phyloP scores from a whole-genome alignment of 83 land plant species.

The Diphasiastrum complanatum region DNA sequence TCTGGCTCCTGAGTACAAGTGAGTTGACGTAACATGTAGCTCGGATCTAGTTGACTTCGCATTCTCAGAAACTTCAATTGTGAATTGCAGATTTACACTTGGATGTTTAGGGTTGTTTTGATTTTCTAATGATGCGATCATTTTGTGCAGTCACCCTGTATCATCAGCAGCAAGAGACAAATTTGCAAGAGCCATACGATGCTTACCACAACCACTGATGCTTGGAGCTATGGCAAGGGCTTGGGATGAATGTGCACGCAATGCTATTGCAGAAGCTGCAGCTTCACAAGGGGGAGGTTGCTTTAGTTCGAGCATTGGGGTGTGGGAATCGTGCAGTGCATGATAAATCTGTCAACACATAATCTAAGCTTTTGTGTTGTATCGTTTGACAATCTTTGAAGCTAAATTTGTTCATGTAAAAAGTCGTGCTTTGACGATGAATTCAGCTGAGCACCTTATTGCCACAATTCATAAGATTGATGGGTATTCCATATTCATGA shows the following conservation, averaged over 20 bases:
- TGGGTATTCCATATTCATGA: too few relatives aligned
- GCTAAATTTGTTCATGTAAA: too few relatives aligned
- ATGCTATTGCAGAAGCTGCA: slow-evolving; percentile 25
- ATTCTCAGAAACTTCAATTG: too few relatives aligned
- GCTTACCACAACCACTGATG: slow-evolving; percentile 24
- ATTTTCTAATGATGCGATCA: not conserved
- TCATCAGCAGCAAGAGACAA: slow-evolving; percentile 13
- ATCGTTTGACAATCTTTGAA: too few relatives aligned
- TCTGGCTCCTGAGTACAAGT: slow-evolving; percentile 14
- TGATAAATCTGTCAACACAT: too few relatives aligned
- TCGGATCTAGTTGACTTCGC: too few relatives aligned
- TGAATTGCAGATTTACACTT: too few relatives aligned
- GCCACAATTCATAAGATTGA: too few relatives aligned
- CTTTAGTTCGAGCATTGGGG: slow-evolving; percentile 28
- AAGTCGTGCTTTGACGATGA: too few relatives aligned
- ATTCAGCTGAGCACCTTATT: too few relatives aligned
- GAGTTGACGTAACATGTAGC: not conserved
- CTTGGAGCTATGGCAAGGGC: slow-evolving; percentile 27
- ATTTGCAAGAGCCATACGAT: slow-evolving; percentile 18
- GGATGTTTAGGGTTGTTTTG: not conserved
- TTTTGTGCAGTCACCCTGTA: slow-evolving; percentile 18
- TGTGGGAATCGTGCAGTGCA: slow-evolving; percentile 33
- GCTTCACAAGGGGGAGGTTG: slow-evolving; percentile 27
- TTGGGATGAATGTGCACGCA: slow-evolving; percentile 41
- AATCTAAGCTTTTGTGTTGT: too few relatives aligned